Base-by-base conservation (phyloP, 495 filamentous ascomycete species). In the Peziza echinospora region DNA sequence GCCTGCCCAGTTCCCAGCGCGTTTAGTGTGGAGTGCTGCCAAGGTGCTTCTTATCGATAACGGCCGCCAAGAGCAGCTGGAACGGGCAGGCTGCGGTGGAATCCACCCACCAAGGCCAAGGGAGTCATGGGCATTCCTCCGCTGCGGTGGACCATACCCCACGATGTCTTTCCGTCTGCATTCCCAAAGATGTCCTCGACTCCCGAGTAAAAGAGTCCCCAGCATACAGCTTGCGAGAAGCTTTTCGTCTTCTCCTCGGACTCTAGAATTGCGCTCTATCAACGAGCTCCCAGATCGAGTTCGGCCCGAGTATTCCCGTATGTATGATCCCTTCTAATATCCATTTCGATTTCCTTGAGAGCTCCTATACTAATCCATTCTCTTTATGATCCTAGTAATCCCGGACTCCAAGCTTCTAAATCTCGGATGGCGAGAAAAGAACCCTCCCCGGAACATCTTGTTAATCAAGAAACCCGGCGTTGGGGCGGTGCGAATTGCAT, bases 391-490 rank as follows among this genome's bases (percentile, higher is more conserved):
- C n/a, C n/a, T n/a, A n/a, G 60, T 66, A 47, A 62, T 55, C 5
- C 52, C 62, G 43, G 54, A 63, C 6, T 70, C 70, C 21, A 71
- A 68, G 24, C 71, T 97, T 3, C 72, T 93, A 42, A 80, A 78
- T 46, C 71, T 97, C 10, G 75, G 78, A 64, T 97, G 89, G 89
- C 82, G 30, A 2, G 19, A 7, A 17, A 13, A 83, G 3, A 71
- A 74, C 26, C 84, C 85, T 21, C 91, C 84, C 1, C 76, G 82
- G 45, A 96, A 96, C 59, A 69, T 97, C 48, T 71, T 97, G 43
- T 65, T 96, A 37, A 78, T 93, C 48, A 84, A 86, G 58, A 97
- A 97, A 55, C 70, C 82, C 40, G 70, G 77, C 50, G 77, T 75
- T 11, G 73, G 78, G 0, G 62, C 67, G 6, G 83, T 92, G 24